Evolutionary conservation across 805 yeast genomes (phyloP).

Genomic region (Debaryomyces prosopidis): DNA sequence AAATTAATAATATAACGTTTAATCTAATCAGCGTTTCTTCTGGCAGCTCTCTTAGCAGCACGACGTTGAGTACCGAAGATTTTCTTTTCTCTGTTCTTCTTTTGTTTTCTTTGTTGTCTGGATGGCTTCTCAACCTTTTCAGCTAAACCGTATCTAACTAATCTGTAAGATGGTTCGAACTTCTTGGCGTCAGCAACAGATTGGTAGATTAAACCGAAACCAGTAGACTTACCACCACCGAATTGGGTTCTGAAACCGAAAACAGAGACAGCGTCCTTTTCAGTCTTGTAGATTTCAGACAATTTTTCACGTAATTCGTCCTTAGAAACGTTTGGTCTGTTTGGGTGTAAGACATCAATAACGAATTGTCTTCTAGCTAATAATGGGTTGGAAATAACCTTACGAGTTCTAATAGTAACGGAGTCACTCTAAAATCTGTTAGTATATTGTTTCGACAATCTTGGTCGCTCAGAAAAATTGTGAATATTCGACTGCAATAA

Average conservation of each 20-base stretch:
- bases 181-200: slow-evolving; percentile 96
- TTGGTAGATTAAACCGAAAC: slow-evolving; percentile 99
- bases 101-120: slow-evolving; percentile 99
- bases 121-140: slow-evolving; percentile 94
- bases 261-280: slow-evolving; percentile 92
- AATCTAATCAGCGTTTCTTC: slow-evolving; percentile 80
- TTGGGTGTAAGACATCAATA: slow-evolving; percentile 99
- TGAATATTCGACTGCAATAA: no score
- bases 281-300: slow-evolving; percentile 86
- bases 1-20: slow-evolving; percentile 9
- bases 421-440: slow-evolving; percentile 80
- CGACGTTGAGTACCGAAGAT: slow-evolving; percentile 97
- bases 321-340: slow-evolving; percentile 98
- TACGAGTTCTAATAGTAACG: slow-evolving; percentile 99
- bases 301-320: slow-evolving; percentile 96
- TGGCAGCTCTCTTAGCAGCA: slow-evolving; percentile 90
- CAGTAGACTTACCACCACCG: slow-evolving; percentile 99
- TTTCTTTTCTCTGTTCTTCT: slow-evolving; percentile 99
- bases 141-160: slow-evolving; percentile 98
- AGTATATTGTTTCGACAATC: slow-evolving; percentile 2
- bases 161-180: slow-evolving; percentile 99
- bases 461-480: no score
- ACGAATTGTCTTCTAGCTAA: slow-evolving; percentile 99
- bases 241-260: slow-evolving; percentile 99
- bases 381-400: slow-evolving; percentile 98